Evolutionary conservation across 805 yeast species (phyloP).

Genomic region (Starmerella sp.): DNA sequence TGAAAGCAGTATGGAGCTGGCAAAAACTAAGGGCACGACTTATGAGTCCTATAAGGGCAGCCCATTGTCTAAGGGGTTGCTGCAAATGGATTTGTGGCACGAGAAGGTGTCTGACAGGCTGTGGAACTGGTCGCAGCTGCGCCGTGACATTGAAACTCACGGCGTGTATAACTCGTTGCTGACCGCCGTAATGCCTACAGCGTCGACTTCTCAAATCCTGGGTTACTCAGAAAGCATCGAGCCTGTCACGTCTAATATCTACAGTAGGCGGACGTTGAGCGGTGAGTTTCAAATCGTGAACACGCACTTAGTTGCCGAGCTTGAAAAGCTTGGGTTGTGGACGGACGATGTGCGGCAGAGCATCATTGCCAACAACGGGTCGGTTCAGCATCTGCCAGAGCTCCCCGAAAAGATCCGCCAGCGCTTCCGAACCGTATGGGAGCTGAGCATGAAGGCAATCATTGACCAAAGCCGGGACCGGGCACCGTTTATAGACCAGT

Average conservation of each 20-base stretch:
- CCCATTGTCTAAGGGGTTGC: conserved; percentile 68
- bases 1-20: conserved; percentile 72
- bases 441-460: conserved; percentile 65
- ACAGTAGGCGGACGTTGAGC: conserved; percentile 73
- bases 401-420: conserved; percentile 61
- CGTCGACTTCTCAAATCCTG: conserved; percentile 86
- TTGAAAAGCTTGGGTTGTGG: conserved; percentile 73
- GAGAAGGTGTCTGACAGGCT: conserved; percentile 37
- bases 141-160: conserved; percentile 39
- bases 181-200: conserved; percentile 95
- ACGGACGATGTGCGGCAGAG: conserved; percentile 56
- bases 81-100: conserved; percentile 82
- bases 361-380: conserved; percentile 67
- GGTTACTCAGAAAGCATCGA: conserved; percentile 92
- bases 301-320: conserved; percentile 64
- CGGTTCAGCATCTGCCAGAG: conserved; percentile 58
- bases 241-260: conserved; percentile 83
- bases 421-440: conserved; percentile 87
- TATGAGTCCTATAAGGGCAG: conserved; percentile 68
- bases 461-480: conserved; percentile 75
- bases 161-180: conserved; percentile 78
- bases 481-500: conserved; percentile 64
- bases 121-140: conserved; percentile 73
- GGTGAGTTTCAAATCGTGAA: conserved; percentile 90
- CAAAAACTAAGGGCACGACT: conserved; percentile 46